phyloP scores from a whole-genome alignment of 2,329 filamentous ascomycete species.

The Penicillium digitatum region DNA sequence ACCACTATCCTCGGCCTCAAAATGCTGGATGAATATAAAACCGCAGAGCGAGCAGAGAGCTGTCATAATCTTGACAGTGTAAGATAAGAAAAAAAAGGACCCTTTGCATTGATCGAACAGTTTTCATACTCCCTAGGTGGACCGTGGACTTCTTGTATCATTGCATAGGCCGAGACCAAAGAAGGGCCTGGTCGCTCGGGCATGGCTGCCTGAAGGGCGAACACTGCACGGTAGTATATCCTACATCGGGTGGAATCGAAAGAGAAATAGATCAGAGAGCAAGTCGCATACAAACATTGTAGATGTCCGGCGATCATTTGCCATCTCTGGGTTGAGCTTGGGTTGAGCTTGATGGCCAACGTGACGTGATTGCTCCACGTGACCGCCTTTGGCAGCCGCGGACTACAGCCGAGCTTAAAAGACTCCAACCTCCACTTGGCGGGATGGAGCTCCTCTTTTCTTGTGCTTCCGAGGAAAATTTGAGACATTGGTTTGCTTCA shows the following conservation, averaged over 20 bases:
- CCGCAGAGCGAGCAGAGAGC: background rate
- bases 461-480: background rate
- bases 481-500: background rate
- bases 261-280: background rate
- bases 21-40: background rate
- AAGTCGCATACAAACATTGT: background rate
- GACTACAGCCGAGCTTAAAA: conserved; percentile 17
- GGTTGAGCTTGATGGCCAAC: background rate
- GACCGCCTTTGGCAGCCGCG: conserved; percentile 17
- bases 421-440: conserved; percentile 6
- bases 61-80: too few species aligned
- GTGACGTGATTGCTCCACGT: conserved; percentile 8
- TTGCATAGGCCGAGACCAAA: background rate
- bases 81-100: too few species aligned
- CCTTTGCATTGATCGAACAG: background rate
- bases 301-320: background rate
- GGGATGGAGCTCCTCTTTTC: background rate
- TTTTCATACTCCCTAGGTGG: background rate
- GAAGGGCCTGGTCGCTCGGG: background rate
- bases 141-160: background rate
- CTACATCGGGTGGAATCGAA: background rate
- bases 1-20: background rate
- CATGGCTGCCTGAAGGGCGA: background rate
- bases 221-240: background rate
- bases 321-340: background rate